Conservation (phyloP, 2,329 filamentous ascomycete genomes). For the Thermoascus crustaceus region DNA sequence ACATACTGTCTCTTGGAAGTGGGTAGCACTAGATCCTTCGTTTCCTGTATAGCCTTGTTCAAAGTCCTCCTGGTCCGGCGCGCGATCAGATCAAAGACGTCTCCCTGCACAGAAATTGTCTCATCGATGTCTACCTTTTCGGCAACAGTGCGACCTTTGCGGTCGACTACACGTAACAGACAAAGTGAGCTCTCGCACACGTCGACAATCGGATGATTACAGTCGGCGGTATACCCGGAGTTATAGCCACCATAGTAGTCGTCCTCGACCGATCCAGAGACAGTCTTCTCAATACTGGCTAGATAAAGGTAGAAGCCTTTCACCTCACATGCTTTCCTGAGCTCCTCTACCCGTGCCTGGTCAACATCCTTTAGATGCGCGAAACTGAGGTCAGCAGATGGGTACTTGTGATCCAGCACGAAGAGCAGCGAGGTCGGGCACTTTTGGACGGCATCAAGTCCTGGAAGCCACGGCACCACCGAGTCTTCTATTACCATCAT, state of each 20-base stretch:
- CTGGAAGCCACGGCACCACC: too few species aligned
- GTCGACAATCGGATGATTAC: conserved; percentile 2
- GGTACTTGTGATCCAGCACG: conserved; percentile 18
- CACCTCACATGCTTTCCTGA: conserved; percentile 12
- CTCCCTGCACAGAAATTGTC: conserved; percentile 7
- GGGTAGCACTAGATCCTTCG: conserved; percentile 16
- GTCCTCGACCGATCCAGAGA: conserved; percentile 9
- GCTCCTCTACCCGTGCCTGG: conserved; percentile 7
- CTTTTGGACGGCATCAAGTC: too few species aligned
- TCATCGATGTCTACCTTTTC: conserved; percentile 4
- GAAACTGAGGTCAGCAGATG: conserved; percentile 13
- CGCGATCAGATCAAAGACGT: conserved; percentile 8
- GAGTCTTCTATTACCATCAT: background rate
- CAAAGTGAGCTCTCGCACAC: conserved; percentile 1
- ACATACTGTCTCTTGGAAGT: conserved; percentile 16
- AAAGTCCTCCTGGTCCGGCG: conserved; percentile 14
- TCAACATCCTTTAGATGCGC: conserved; percentile 17
- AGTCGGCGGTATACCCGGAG: background rate
- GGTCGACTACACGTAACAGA: conserved; percentile 4
- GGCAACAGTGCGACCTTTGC: conserved; percentile 5
- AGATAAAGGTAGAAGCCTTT: conserved; percentile 16
- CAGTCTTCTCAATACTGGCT: conserved; percentile 15
- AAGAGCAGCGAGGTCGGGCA: conserved; percentile 13
- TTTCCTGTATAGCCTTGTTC: conserved; percentile 20
- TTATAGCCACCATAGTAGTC: conserved; percentile 6